phyloP scores from a whole-genome alignment of 2,329 filamentous ascomycete genomes.

The Arachnomyces sp. region DNA sequence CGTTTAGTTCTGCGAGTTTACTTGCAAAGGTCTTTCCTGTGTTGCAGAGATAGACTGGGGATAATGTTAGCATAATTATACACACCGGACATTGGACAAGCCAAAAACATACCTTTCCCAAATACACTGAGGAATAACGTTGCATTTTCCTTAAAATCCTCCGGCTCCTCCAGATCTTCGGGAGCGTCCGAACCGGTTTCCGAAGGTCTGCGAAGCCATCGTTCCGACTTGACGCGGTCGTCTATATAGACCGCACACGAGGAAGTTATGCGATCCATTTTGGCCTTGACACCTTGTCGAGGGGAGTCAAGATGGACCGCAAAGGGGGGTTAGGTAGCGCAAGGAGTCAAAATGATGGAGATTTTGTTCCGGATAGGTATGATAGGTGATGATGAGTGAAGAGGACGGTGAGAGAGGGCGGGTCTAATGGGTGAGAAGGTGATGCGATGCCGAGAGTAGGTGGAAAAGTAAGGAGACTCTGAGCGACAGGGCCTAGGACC shows the following conservation, averaged over 20 bases:
- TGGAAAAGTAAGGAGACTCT: too few species aligned
- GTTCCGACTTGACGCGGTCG: constrained; percentile 35
- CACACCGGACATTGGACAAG: neutral
- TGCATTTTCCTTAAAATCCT: constrained; percentile 41
- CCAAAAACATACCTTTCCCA: constrained; percentile 40
- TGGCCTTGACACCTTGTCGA: constrained; percentile 15
- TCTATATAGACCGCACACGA: constrained; percentile 38
- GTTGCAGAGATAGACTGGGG: constrained; percentile 46
- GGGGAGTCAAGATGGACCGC: too few species aligned
- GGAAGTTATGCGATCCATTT: constrained; percentile 26
- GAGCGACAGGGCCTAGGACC: too few species aligned
- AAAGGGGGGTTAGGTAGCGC: too few species aligned
- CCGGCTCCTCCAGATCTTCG: constrained; percentile 32
- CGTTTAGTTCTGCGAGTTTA: constrained; percentile 45
- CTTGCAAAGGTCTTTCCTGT: constrained; percentile 45
- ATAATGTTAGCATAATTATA: constrained; percentile 12
- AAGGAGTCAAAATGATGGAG: too few species aligned
- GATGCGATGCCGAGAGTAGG: too few species aligned
- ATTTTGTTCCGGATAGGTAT: too few species aligned
- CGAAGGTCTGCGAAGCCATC: constrained; percentile 32
- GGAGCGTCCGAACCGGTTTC: constrained; percentile 18
- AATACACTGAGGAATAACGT: constrained; percentile 43
- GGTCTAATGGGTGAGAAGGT: too few species aligned
- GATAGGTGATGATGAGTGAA: too few species aligned
- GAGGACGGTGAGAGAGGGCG: too few species aligned